Percentiles rank a stretch among this genome's conserved stretches.
Evolutionary conservation across 148 eudicot species (phyloP).

Genomic region (Limonium bicolor): DNA sequence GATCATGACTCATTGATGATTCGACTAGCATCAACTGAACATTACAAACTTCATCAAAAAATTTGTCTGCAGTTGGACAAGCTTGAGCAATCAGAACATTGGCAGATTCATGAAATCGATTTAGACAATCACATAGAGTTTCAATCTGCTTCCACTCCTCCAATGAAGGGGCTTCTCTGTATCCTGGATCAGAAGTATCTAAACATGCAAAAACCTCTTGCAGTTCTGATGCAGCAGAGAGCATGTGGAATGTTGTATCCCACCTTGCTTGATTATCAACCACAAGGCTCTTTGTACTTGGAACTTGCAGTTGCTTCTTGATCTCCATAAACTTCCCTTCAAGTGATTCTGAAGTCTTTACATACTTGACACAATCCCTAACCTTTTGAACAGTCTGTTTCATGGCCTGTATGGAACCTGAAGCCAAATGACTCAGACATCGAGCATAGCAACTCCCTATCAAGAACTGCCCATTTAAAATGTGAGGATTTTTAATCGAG

Average conservation of each 20-base stretch:
- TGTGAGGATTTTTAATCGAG: slow-evolving; percentile 30
- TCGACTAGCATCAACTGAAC: slow-evolving; percentile 37
- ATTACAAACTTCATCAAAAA: slow-evolving; percentile 49
- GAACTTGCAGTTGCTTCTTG: slow-evolving; percentile 46
- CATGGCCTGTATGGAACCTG: slow-evolving; percentile 28
- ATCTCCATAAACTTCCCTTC: slow-evolving; percentile 33
- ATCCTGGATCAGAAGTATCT: slow-evolving; percentile 42
- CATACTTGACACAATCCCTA: slow-evolving; percentile 62
- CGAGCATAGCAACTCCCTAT: slow-evolving; percentile 60
- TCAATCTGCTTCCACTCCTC: slow-evolving; percentile 67
- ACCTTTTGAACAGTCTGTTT: slow-evolving; percentile 37
- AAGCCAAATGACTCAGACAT: slow-evolving; percentile 40
- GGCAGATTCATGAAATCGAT: slow-evolving; percentile 45
- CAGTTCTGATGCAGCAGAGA: slow-evolving; percentile 50
- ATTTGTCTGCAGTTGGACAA: slow-evolving; percentile 40
- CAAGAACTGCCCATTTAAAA: slow-evolving; percentile 51
- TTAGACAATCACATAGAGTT: slow-evolving; percentile 42
- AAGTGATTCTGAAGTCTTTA: slow-evolving; percentile 29
- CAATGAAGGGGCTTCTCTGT: slow-evolving; percentile 22
- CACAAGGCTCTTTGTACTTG: slow-evolving; percentile 35
- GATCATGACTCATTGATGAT: slow-evolving; percentile 32
- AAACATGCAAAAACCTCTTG: slow-evolving; percentile 61
- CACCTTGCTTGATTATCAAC: slow-evolving; percentile 51
- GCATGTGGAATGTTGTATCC: slow-evolving; percentile 80
- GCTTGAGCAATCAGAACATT: slow-evolving; percentile 21